Base-by-base conservation (phyloP, 768 basidiomycete genomes). In the Suillus brevipes region DNA sequence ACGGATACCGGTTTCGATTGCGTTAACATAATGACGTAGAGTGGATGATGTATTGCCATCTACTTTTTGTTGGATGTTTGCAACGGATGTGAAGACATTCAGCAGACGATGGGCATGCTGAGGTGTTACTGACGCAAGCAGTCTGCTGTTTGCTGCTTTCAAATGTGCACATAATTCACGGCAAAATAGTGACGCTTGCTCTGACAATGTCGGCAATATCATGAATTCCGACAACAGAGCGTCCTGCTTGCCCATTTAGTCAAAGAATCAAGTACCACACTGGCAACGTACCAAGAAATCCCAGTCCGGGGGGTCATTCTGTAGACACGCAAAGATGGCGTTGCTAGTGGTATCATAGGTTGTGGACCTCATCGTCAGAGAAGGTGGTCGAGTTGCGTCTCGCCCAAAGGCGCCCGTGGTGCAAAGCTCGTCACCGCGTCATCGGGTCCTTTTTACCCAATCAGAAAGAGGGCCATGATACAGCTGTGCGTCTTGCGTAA, bases 31-130 rank as follows among this genome's bases (percentile, higher is more conserved):
- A 59, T 83, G 77, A 36, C 69, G 66, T 5, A 78, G 70, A 45
- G 78, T 78, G 36, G 70, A 65, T 23, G 73, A 71, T 60, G 73
- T 71, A 53, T 67, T 70, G 47, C 65, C 68, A 66, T 75, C 70
- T 65, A 67, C 69, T 62, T 64, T 73, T 38, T 74, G 76, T 68
- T 73, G 71, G 63, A 77, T 72, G 34, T 78, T 82, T 25, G 78
- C 80, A 50, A 75, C 75, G 23, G 78, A 81, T 64, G 81, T 79
- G 52, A 83, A 72, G 47, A 83, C 76, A 68, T 81, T 81, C 69
- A 83, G 83, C 8, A 84, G 70, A 7, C 82, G 79, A 62, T 80
- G 81, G 4, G 77, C 67, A 60, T 79, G 81, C 61, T 63, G 70
- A 31, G 72, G 69, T 9, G 78, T 68, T 37, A 70, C 67, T 18